Percentiles rank a stretch among this genome's conserved stretches.
Conservation (phyloP, 306 rosid species). For the Chamaecrista fasciculata region DNA sequence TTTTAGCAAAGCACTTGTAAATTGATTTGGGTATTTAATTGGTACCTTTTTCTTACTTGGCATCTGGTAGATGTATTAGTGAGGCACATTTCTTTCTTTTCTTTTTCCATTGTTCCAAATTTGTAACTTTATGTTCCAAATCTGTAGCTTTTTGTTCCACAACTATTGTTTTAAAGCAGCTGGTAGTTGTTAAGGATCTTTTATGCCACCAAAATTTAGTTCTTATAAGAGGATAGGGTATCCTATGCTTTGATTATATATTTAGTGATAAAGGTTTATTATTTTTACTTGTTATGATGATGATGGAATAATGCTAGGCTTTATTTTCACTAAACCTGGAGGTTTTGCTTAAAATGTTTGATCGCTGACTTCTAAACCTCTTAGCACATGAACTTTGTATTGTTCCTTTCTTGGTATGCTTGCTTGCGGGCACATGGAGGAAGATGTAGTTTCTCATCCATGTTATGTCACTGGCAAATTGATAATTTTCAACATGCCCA, state of each 20-base stretch:
- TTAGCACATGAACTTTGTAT: neutral
- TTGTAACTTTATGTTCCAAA: neutral
- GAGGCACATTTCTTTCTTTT: neutral
- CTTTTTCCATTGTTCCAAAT: neutral
- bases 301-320: neutral
- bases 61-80: neutral
- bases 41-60: slow-evolving; percentile 13
- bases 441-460: neutral
- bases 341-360: neutral
- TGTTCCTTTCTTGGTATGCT: neutral
- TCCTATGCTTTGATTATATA: neutral
- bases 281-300: neutral
- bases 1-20: slow-evolving; percentile 4
- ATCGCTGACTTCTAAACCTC: neutral
- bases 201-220: neutral
- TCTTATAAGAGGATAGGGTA: neutral
- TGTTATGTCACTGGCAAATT: neutral
- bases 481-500: neutral
- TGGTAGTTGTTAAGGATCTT: neutral
- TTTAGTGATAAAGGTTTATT: neutral
- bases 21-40: neutral
- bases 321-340: neutral
- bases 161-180: neutral
- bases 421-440: neutral
- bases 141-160: neutral